A percentile compares a stretch with the other conserved stretches of the same genome.
phyloP scores from a whole-genome alignment of 2,329 filamentous ascomycete species.

The Epichloe glyceriae region DNA sequence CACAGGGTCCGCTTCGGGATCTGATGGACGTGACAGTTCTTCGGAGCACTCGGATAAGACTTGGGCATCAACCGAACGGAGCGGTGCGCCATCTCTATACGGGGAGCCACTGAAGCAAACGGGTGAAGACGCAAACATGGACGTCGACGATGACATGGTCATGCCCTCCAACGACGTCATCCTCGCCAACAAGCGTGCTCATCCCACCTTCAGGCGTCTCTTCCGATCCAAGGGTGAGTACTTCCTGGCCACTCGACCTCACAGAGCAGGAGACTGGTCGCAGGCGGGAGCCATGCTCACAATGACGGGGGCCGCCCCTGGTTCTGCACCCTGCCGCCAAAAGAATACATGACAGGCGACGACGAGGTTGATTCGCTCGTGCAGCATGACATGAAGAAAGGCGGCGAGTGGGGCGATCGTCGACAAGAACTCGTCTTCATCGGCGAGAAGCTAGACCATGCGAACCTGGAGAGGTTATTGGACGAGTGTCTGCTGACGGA shows the following conservation, averaged over 20 bases:
- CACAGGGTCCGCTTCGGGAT: neutral
- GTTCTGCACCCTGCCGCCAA: slow-evolving; percentile 46
- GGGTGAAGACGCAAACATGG: slow-evolving; percentile 5
- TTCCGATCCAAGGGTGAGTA: slow-evolving; percentile 52
- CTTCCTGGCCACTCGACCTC: slow-evolving; percentile 45
- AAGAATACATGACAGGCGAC: slow-evolving; percentile 35
- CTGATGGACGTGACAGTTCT: slow-evolving; percentile 2
- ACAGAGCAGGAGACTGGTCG: slow-evolving; percentile 45
- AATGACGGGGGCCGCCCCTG: slow-evolving; percentile 40
- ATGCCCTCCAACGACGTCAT: slow-evolving; percentile 29
- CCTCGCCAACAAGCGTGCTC: slow-evolving; percentile 41
- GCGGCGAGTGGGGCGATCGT: slow-evolving; percentile 54
- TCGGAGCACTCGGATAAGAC: slow-evolving; percentile 12
- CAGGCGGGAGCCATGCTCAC: slow-evolving; percentile 54
- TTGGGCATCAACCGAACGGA: slow-evolving; percentile 12
- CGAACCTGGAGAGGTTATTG: slow-evolving; percentile 36
- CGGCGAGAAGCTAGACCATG: slow-evolving; percentile 47
- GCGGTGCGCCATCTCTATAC: slow-evolving; percentile 10
- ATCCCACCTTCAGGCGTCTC: slow-evolving; percentile 39
- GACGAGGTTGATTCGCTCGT: slow-evolving; percentile 34
- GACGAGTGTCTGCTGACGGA: slow-evolving; percentile 51
- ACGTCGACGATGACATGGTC: slow-evolving; percentile 12
- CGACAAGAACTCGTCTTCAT: slow-evolving; percentile 65
- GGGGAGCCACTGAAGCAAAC: neutral
- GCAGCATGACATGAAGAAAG: slow-evolving; percentile 35